A percentile compares a stretch with the other conserved stretches of the same genome.
Conservation (phyloP, 2,329 filamentous ascomycete genomes). For the Aspergillus sp. region DNA sequence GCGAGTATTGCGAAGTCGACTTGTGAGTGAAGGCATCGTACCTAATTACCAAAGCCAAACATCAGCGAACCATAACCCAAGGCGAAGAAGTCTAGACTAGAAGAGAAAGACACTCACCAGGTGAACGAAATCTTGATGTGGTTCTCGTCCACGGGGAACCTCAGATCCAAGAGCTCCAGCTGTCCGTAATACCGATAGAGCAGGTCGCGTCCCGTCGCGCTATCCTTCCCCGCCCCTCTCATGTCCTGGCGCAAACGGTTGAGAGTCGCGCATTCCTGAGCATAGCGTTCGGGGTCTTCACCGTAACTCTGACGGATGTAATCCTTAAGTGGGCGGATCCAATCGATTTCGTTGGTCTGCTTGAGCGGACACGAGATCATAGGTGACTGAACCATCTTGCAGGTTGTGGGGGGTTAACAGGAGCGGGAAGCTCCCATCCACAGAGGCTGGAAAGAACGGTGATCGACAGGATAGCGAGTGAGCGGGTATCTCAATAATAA, state of each 20-base stretch:
- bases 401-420: constrained; percentile 20
- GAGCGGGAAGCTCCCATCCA: constrained; percentile 39
- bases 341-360: constrained; percentile 97
- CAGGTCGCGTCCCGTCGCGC: constrained; percentile 86
- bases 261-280: constrained; percentile 90
- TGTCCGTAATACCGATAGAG: constrained; percentile 98
- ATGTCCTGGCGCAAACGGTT: constrained; percentile 97
- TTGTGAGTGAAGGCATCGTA: constrained; percentile 99
- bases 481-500: not conserved
- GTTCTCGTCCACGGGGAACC: constrained; percentile 97
- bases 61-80: not conserved
- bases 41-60: constrained; percentile 51
- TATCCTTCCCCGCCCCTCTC: constrained; percentile 95
- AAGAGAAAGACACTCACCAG: constrained; percentile 61
- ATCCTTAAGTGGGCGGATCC: constrained; percentile 84
- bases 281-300: constrained; percentile 94
- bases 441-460: not conserved
- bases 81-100: not conserved
- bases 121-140: constrained; percentile 99
- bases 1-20: constrained; percentile 90
- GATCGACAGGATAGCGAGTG: not conserved
- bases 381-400: constrained; percentile 75
- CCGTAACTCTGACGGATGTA: constrained; percentile 95
- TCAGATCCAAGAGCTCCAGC: constrained; percentile 86
- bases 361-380: constrained; percentile 95